Evolutionary conservation across 768 basidiomycete species (phyloP), one percentile per base, ranked within the genome.

Genomic region (Galerina marginata): DNA sequence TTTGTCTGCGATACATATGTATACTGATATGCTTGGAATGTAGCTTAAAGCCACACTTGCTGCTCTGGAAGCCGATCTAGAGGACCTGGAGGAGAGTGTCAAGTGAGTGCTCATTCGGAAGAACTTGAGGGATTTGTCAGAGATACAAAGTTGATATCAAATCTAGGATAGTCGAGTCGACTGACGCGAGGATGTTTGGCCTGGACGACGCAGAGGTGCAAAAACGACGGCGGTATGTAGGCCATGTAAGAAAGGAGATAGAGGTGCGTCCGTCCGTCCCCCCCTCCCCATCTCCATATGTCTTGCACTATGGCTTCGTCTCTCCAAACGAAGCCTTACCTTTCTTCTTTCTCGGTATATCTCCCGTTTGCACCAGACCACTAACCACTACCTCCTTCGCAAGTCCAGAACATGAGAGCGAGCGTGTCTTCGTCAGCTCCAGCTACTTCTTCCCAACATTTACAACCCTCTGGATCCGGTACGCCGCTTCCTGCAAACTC

Each of bases 21-120:
- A 15, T 6, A 9, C 36, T 50, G 37, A 40, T 14, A 43, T 14
- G 29, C 23, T 10, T 44, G 7, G 11, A 14, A 15, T 68, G 4
- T 71, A 93, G 90, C 77, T 97, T 54, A 88, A 87, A 72, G 88
- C 87, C 0, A 91, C 91, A 1, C 81, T 99, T 9, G 83, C 86
- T 1, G 77, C 89, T 2, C 77, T 98, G 26, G 92, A 95, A 69
- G 90, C 90, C 0, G 96, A 98, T 76, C 71, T 96, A 23, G 93
- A 95, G 61, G 95, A 95, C 71, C 76, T 99, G n/a, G 95, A 97
- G 51, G 93, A 94, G 69, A 95, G 93, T 68, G 95, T 99, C 45
- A 89, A 86, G 92, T 93, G 72, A 64, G 84, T 71, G 23, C 37
- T 12, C n/a, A n/a, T n/a, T n/a, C 9, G 23, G 20, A 20, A 20